A percentile compares a stretch with the other conserved stretches of the same genome.
Evolutionary conservation across 2,329 filamentous ascomycete species (phyloP).

Genomic region (Xylaria sp.): DNA sequence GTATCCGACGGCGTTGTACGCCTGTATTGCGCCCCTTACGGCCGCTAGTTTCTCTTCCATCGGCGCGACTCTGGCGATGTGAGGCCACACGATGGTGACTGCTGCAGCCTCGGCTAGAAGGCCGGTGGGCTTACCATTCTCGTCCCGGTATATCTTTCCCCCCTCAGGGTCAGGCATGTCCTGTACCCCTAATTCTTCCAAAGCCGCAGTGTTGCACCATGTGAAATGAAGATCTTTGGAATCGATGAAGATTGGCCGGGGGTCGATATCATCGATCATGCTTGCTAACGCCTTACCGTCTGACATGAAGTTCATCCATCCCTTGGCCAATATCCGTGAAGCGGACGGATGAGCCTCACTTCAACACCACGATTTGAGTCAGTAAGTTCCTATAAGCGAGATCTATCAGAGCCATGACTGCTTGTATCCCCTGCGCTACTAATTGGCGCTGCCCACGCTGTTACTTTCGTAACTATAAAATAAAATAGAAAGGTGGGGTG

Average conservation of each 20-base stretch:
- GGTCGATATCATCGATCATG: constrained; percentile 63
- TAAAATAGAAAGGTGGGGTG: background rate
- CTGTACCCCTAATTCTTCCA: constrained; percentile 61
- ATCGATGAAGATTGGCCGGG: constrained; percentile 65
- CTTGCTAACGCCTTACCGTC: constrained; percentile 59
- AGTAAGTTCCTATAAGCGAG: constrained; percentile 16
- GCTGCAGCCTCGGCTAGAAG: constrained; percentile 66
- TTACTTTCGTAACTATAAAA: background rate
- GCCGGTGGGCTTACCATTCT: constrained; percentile 59
- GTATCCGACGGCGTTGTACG: constrained; percentile 63
- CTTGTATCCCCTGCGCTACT: background rate
- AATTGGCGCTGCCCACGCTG: background rate
- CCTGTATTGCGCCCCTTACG: constrained; percentile 58
- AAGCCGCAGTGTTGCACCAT: constrained; percentile 65
- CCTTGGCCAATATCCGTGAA: constrained; percentile 61
- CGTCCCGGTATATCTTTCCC: constrained; percentile 63
- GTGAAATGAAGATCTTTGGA: constrained; percentile 67
- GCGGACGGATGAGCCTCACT: constrained; percentile 55
- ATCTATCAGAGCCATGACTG: constrained; percentile 1
- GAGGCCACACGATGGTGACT: constrained; percentile 65
- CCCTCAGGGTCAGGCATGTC: constrained; percentile 60
- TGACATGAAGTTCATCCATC: constrained; percentile 69
- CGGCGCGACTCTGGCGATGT: constrained; percentile 60
- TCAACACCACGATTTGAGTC: constrained; percentile 12
- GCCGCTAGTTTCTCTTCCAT: constrained; percentile 61